Conservation (phyloP, 305 asterid genomes). For the Rubia tinctorum region DNA sequence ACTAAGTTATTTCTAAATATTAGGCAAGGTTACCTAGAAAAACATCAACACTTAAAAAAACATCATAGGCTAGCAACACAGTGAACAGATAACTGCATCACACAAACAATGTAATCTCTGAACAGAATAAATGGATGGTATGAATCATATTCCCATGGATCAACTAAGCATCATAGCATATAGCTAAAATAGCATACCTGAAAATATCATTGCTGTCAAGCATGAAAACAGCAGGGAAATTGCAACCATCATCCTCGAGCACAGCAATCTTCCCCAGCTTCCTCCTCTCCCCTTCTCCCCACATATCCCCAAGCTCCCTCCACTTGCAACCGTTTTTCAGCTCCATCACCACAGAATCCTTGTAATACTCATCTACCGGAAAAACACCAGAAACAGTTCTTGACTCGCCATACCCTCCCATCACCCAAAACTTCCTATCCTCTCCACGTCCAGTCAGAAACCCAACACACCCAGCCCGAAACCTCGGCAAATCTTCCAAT, state of each 20-base stretch:
- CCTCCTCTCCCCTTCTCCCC: conserved; percentile 89
- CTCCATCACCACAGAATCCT: conserved; percentile 87
- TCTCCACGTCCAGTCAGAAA: conserved; percentile 49
- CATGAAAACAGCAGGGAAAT: conserved; percentile 66
- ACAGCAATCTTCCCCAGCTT: conserved; percentile 75
- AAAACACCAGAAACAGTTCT: conserved; percentile 77
- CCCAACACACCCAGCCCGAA: conserved; percentile 94
- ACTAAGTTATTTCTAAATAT: not conserved
- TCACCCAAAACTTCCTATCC: conserved; percentile 83
- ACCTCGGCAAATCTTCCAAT: conserved; percentile 86
- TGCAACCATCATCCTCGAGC: conserved; percentile 43
- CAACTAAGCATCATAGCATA: not conserved
- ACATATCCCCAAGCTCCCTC: conserved; percentile 95
- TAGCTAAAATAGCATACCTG: conserved; percentile 41
- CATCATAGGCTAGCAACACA: not conserved
- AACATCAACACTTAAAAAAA: not conserved
- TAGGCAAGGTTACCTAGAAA: not conserved
- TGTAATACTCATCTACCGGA: conserved; percentile 86
- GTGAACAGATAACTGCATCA: not conserved
- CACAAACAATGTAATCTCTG: too few species aligned
- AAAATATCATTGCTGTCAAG: conserved; percentile 63
- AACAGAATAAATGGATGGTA: not conserved
- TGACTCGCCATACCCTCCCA: conserved; percentile 95
- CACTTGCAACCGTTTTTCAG: conserved; percentile 68
- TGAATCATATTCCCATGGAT: not conserved